Base-by-base conservation (phyloP, 805 yeast genomes). In the Wickerhamomyces pijperi region DNA sequence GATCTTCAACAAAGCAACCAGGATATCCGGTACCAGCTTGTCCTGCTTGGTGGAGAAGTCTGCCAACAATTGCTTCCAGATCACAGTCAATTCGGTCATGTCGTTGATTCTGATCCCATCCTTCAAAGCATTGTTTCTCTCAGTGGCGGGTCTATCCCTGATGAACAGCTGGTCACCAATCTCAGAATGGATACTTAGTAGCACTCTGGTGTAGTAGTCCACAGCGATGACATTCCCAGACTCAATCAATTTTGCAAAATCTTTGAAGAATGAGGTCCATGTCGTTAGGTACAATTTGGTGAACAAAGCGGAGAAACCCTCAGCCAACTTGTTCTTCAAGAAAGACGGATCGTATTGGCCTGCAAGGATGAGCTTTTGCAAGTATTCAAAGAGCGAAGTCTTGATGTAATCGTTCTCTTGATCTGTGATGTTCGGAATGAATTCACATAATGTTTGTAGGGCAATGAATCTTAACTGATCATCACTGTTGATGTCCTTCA, bases 161-260 rank as follows among this genome's bases (percentile, higher is more conserved):
- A 77, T 62, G 46, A 87, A 82, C 47, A 88, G 71, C 54, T 83
- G 92, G 57, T 92, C 98, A 28, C 95, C 98, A 48, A 92, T 86
- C 60, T 88, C 96, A 21, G 79, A 78, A 57, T 92, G 97, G 43
- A 92, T 76, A 23, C 82, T 74, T 34, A 77, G 59, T 42, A 87
- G 63, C 7, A 86, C 72, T 53, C 96, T 72, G 31, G 81, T 59
- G 57, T 82, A 87, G 58, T 83, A 74, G 53, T 88, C 97, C 55
- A 47, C 51, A 0, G 54, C 56, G 12, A 53, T 40, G 28, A 49
- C 54, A 29, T 65, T 49, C 4, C 33, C 19, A 15, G 17, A 16
- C 8, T 31, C 19, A 16, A 54, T 41, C 32, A 74, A 48, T 12
- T 57, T 47, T 33, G 68, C 54, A 32, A 77, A 53, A 46, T 76